Evolutionary conservation across 305 asterid species (phyloP), one percentile per base, ranked within the genome.

Genomic region (Fraxinus greggii): DNA sequence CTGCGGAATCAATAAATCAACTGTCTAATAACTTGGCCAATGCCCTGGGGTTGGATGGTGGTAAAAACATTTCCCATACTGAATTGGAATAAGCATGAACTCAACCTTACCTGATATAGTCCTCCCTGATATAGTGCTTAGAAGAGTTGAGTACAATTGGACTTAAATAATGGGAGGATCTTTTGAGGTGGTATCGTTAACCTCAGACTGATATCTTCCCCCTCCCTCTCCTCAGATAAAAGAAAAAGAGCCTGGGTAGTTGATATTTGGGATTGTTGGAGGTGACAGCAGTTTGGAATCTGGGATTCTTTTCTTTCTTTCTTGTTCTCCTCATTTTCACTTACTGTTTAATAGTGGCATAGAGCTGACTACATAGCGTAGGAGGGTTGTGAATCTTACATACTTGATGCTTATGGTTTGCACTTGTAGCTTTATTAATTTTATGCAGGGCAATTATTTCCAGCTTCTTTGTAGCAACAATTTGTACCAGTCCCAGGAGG

Each of bases 1-100:
- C 90, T 82, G 83, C 88, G 26, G 98, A 91, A 76, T 85, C 97
- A 75, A 85, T 97, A 82, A 93, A 91, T 88, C 95, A 94, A 78
- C 89, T 97, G 77, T 92, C 98, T 0, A 92, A 91, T 28, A 93
- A 88, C 80, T 84, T 97, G 84, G 95, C 94, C 0, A 97, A 88
- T 26, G 79, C 94, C 17, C 93, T 97, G 69, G 89, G 85, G 77
- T 84, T 94, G 86, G 97, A 92, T 51, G 92, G 90, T 83, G 88
- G 86, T 85, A 92, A 89, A 85, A 86, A 74, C 75, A 81, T 86
- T 82, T 84, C 95, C 70, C 85, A 86, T 84, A 82, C 89, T 42
- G 92, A 91, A 80, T 73, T 88, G 89, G 92, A 85, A 83, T 86
- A 85, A 31, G 86, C 76, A 76, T 15, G n/a, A 72, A 61, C 40